Conservation (phyloP, 257 asterid genomes). For the Vinca minor region DNA sequence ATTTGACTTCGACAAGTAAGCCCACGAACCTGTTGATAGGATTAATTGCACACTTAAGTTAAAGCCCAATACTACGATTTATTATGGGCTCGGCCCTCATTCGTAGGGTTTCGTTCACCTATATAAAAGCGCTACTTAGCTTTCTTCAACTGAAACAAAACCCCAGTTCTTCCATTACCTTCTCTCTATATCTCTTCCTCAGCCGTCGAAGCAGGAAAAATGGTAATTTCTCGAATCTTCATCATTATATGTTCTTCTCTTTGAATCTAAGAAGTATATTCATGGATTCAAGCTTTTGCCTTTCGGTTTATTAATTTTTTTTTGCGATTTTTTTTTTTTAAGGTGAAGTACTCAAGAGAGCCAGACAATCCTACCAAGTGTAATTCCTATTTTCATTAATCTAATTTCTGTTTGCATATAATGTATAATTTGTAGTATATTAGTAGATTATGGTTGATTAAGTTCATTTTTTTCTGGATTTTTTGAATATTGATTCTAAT, state of each 20-base stretch:
- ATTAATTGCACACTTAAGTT: no score
- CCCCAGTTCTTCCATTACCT: background rate
- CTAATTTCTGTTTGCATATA: no score
- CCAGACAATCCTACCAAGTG: slow-evolving; percentile 69
- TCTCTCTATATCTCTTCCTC: no score
- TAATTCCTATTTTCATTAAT: slow-evolving; percentile 10
- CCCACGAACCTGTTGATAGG: no score
- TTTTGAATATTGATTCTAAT: background rate
- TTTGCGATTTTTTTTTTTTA: background rate
- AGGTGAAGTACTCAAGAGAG: slow-evolving; percentile 79
- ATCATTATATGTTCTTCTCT: background rate
- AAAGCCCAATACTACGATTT: no score
- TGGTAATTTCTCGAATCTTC: slow-evolving; percentile 3
- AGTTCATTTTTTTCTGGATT: background rate
- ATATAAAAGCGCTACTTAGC: background rate
- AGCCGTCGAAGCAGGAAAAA: slow-evolving; percentile 9
- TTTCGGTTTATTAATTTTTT: background rate
- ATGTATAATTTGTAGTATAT: no score
- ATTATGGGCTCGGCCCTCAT: background rate
- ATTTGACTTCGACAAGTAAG: no score
- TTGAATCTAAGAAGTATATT: background rate
- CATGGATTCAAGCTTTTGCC: background rate
- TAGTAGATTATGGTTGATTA: background rate
- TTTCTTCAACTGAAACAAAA: background rate
- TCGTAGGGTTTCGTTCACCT: background rate